These are phyloP conservation scores for Leptosphaerulina australis DNA, from an alignment of 2,329 filamentous ascomycete genomes.

Conservation along the genomic window DNA sequence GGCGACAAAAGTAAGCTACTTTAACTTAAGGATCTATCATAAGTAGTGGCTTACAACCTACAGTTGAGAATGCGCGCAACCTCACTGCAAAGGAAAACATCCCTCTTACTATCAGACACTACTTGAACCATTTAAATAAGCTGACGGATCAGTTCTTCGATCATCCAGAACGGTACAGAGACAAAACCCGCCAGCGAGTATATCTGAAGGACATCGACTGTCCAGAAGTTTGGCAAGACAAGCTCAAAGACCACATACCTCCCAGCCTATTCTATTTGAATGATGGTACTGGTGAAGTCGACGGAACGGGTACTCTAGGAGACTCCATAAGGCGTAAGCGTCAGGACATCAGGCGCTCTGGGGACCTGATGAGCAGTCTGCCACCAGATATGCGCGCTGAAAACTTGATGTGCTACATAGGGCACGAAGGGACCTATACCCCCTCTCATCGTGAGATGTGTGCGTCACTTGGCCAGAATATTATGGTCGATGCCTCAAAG, in stretches of 20 bases:
- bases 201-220: constrained; percentile 99
- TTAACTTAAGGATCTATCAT: constrained; percentile 15
- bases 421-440: constrained; percentile 96
- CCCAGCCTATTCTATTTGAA: constrained; percentile 89
- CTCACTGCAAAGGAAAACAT: constrained; percentile 74
- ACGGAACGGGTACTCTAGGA: constrained; percentile 61
- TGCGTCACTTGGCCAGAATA: constrained; percentile 91
- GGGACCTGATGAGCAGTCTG: constrained; percentile 93
- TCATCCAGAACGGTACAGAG: constrained; percentile 74
- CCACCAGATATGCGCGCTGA: constrained; percentile 86
- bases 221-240: constrained; percentile 82
- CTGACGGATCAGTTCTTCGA: constrained; percentile 79
- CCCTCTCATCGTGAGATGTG: constrained; percentile 98
- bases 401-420: constrained; percentile 98
- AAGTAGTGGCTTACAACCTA: constrained; percentile 29
- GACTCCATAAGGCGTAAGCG: constrained; percentile 58
- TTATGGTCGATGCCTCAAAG: constrained; percentile 91
- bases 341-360: constrained; percentile 71
- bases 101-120: constrained; percentile 86
- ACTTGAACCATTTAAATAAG: constrained; percentile 83
- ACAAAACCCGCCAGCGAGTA: constrained; percentile 80
- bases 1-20: constrained; percentile 72
- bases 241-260: constrained; percentile 78
- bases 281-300: constrained; percentile 68
- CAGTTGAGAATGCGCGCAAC: constrained; percentile 85